phyloP scores from a whole-genome alignment of 2,329 filamentous ascomycete species.

The Aureobasidium sp. region DNA sequence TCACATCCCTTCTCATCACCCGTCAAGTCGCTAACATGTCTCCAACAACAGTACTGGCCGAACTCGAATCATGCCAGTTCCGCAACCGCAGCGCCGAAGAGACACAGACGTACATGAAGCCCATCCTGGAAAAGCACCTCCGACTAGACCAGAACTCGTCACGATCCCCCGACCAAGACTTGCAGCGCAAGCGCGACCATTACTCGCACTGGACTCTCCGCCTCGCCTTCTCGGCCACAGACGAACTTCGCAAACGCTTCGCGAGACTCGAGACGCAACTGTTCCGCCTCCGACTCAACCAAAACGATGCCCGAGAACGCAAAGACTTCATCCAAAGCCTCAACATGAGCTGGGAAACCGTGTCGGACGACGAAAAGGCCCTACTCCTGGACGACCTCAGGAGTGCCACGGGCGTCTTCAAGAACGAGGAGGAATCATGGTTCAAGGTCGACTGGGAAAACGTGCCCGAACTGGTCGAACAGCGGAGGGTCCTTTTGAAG shows the following conservation, averaged over 20 bases:
- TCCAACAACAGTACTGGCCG: constrained; percentile 67
- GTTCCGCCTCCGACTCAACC: constrained; percentile 73
- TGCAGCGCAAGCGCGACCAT: constrained; percentile 87
- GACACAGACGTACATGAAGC: constrained; percentile 74
- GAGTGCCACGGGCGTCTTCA: constrained; percentile 48
- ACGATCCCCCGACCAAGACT: constrained; percentile 48
- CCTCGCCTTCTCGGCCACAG: constrained; percentile 83
- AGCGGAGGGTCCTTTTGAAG: constrained; percentile 66
- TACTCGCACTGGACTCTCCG: constrained; percentile 97
- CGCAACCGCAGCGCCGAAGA: constrained; percentile 82
- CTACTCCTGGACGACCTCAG: constrained; percentile 56
- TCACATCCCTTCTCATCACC: fast-evolving
- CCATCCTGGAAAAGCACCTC: constrained; percentile 79
- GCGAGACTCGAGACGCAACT: constrained; percentile 80
- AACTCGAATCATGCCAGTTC: constrained; percentile 91
- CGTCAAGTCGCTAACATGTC: not conserved
- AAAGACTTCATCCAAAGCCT: constrained; percentile 69
- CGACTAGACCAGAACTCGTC: constrained; percentile 72
- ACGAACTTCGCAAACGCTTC: constrained; percentile 83
- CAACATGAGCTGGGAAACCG: constrained; percentile 76
- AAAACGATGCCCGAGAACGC: constrained; percentile 68
- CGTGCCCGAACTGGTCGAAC: constrained; percentile 83
- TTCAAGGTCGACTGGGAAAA: constrained; percentile 96
- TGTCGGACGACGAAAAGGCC: constrained; percentile 73
- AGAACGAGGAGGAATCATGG: constrained; percentile 72